Base-by-base conservation (phyloP, 2,329 filamentous ascomycete species). In the Rhinocladiella mackenziei region DNA sequence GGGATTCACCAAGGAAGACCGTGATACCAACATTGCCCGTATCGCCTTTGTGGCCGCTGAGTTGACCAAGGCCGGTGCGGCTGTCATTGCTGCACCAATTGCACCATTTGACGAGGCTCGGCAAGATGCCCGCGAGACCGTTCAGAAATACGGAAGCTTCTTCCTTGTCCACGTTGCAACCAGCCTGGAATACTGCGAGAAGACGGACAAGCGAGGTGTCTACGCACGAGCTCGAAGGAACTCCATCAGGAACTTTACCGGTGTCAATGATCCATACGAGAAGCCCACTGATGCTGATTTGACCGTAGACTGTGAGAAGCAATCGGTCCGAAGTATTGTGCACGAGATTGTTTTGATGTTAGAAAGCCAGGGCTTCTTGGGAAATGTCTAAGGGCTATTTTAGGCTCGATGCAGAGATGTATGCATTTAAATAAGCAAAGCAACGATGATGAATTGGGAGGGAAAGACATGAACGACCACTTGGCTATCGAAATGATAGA, bases 221-320 rank as follows among this genome's bases (percentile, higher is more conserved):
- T 98, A 97, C 70, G 77, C 77, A 56, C 79, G 80, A 65, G 92
- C 92, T 29, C 80, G 92, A 52, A 77, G 75, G 14, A 92, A 92
- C 46, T 86, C 95, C 73, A 94, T 98, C 70, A 92, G 89, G 80
- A 89, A 89, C 54, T 98, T 98, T 78, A 98, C 92, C 5, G 92
- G 92, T 60, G 89, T 98, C 45, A 91, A 97, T 64, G 91, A 97
- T 72, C 89, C 92, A 36, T 98, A 98, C 64, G 92, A 98, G 81
- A 64, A 68, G 15, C 92, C 92, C 7, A 60, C 70, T 56, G 89
- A 91, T 70, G 79, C 89, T 22, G 82, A 97, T 65, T 74, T 98
- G 55, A 80, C 81, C 4, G 91, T 97, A 28, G 85, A 97, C 67
- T 66, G 84, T 43, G 83, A 86, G 70, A 92, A 84, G 77, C 88